phyloP scores from a whole-genome alignment of 805 yeast genomes.

The Brettanomyces naardenensis region DNA sequence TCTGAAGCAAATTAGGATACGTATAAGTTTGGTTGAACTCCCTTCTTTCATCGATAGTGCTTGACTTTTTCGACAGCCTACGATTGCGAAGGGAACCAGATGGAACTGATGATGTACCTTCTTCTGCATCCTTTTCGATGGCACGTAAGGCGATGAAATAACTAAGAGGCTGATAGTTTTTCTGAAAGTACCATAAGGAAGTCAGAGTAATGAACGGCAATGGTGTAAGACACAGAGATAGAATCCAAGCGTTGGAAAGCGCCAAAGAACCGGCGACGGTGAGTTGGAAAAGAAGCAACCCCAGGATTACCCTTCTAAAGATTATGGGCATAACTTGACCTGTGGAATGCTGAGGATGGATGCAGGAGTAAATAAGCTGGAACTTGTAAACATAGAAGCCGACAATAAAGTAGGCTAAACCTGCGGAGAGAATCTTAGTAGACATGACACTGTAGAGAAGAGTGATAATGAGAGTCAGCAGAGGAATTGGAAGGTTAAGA shows the following conservation, averaged over 20 bases:
- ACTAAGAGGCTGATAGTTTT: slow-evolving; percentile 71
- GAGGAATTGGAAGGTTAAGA: slow-evolving; percentile 83
- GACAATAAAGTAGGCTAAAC: slow-evolving; percentile 71
- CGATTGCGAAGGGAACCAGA: neutral
- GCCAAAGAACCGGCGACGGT: slow-evolving; percentile 87
- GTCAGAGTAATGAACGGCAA: slow-evolving; percentile 62
- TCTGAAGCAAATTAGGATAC: slow-evolving; percentile 64
- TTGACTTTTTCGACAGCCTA: slow-evolving; percentile 9
- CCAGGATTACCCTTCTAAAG: slow-evolving; percentile 73
- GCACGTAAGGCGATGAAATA: slow-evolving; percentile 84
- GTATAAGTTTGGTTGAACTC: slow-evolving; percentile 66
- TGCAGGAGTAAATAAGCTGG: slow-evolving; percentile 81
- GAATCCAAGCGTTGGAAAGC: slow-evolving; percentile 67
- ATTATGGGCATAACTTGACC: slow-evolving; percentile 95
- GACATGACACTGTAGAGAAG: slow-evolving; percentile 85
- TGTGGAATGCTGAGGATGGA: slow-evolving; percentile 94
- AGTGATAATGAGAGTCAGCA: slow-evolving; percentile 76
- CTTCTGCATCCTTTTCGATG: slow-evolving; percentile 39
- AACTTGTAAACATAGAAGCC: slow-evolving; percentile 90
- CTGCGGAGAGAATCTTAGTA: slow-evolving; percentile 78
- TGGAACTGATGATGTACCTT: neutral
- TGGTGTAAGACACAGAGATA: slow-evolving; percentile 69
- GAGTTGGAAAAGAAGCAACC: slow-evolving; percentile 75
- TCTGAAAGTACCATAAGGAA: slow-evolving; percentile 74
- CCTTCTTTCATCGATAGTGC: slow-evolving; percentile 71